Evolutionary conservation across 2,329 filamentous ascomycete species (phyloP).

Genomic region (Celoporthe dispersa): DNA sequence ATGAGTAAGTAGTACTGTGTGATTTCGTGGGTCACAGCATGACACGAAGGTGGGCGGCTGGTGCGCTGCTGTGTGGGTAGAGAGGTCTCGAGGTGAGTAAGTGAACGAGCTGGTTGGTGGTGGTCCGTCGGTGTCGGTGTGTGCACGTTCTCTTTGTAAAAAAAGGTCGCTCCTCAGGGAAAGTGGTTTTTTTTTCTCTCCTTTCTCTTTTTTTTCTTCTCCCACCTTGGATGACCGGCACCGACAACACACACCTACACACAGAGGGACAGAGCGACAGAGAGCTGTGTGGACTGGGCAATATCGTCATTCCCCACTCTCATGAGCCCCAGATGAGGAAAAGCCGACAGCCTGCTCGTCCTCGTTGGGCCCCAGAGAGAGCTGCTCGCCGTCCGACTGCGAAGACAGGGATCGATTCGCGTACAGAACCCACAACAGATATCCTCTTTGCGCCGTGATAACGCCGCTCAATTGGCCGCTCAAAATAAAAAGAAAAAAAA

Average conservation of each 20-base stretch:
- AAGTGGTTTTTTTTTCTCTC: constrained; percentile 1
- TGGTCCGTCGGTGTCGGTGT: background rate
- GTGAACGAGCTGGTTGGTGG: background rate
- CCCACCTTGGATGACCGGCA: constrained; percentile 2
- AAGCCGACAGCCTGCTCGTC: constrained; percentile 16
- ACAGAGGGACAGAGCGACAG: background rate
- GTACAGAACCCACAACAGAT: constrained; percentile 1
- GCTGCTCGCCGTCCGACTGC: background rate
- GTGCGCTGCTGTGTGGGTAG: background rate
- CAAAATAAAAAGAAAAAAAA: background rate
- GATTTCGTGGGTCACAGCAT: background rate
- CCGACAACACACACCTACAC: background rate
- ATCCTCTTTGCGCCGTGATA: constrained; percentile 2
- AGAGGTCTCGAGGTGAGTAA: background rate
- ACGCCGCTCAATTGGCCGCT: background rate
- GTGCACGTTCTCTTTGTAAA: background rate
- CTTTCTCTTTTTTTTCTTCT: background rate
- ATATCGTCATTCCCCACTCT: constrained; percentile 31
- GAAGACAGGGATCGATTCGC: constrained; percentile 10
- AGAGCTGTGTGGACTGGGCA: constrained; percentile 26
- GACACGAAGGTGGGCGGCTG: background rate
- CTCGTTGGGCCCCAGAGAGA: background rate
- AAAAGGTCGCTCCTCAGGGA: background rate
- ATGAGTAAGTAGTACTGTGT: background rate
- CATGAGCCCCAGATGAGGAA: constrained; percentile 25